phyloP scores from a whole-genome alignment of 1,139 yeast genomes.

The Taiozyma sp. region DNA sequence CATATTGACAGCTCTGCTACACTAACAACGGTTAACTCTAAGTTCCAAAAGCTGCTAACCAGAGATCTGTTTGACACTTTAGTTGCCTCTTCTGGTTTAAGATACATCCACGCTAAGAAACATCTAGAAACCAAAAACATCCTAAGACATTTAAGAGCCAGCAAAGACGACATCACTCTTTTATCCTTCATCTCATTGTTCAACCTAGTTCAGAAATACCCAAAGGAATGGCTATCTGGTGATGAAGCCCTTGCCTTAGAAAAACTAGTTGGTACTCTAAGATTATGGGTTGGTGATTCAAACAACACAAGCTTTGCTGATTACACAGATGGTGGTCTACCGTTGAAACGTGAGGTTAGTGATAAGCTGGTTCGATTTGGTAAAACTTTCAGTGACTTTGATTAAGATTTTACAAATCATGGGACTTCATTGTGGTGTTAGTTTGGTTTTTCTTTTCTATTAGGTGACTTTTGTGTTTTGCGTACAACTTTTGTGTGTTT shows the following conservation, averaged over 20 bases:
- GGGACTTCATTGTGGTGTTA: not conserved
- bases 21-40: constrained; percentile 2
- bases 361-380: constrained; percentile 21
- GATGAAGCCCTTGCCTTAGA: constrained; percentile 14
- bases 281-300: constrained; percentile 24
- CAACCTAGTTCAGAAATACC: constrained; percentile 21
- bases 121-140: constrained; percentile 12
- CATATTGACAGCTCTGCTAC: not conserved
- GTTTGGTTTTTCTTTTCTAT: not conserved
- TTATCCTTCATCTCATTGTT: constrained; percentile 23
- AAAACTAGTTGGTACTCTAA: constrained; percentile 15
- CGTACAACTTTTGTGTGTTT: not conserved
- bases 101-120: constrained; percentile 15
- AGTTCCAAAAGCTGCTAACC: constrained; percentile 17
- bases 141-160: constrained; percentile 14
- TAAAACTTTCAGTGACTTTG: constrained; percentile 17
- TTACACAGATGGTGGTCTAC: constrained; percentile 15
- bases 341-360: constrained; percentile 22
- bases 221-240: constrained; percentile 19
- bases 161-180: constrained; percentile 17
- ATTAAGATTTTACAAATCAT: not conserved
- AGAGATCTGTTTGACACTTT: constrained; percentile 21
- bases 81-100: constrained; percentile 19
- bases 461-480: not conserved
- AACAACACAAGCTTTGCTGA: constrained; percentile 18